A percentile compares a stretch with the other conserved stretches of the same genome.
Evolutionary conservation across 192 early-diverging fungal genomes (phyloP).

Genomic region (Podila horticola): DNA sequence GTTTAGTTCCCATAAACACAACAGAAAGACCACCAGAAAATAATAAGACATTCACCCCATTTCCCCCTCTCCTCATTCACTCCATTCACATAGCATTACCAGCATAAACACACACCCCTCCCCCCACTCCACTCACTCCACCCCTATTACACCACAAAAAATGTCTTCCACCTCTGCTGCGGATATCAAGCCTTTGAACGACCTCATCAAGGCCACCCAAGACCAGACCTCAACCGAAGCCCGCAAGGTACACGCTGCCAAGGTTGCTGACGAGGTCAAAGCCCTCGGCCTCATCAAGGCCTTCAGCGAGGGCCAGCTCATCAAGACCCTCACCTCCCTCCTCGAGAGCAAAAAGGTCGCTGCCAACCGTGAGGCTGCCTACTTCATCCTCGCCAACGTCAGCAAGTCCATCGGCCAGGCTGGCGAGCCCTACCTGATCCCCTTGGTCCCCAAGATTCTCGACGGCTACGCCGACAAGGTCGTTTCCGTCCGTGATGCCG

Average conservation of each 20-base stretch:
- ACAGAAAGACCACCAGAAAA: neutral
- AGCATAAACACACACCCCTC: neutral
- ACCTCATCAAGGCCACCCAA: constrained; percentile 50
- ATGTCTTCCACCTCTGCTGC: constrained; percentile 5
- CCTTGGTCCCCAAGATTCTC: constrained; percentile 68
- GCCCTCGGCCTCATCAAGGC: constrained; percentile 65
- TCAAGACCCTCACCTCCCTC: constrained; percentile 65
- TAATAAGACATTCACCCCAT: constrained; percentile 8
- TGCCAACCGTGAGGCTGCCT: constrained; percentile 66
- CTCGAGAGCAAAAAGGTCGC: constrained; percentile 75
- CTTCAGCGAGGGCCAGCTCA: constrained; percentile 64
- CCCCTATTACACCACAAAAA: neutral
- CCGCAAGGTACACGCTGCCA: constrained; percentile 54
- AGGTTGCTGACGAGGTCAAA: constrained; percentile 58
- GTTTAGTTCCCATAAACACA: neutral
- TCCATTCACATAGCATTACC: constrained; percentile 3
- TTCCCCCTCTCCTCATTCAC: constrained; percentile 1
- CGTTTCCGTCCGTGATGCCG: constrained; percentile 50
- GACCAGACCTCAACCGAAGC: constrained; percentile 23
- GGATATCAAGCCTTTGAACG: constrained; percentile 43
- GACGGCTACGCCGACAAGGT: constrained; percentile 68
- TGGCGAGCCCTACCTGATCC: constrained; percentile 74
- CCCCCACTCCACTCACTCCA: neutral
- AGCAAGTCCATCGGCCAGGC: constrained; percentile 64
- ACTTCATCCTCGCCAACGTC: constrained; percentile 64